phyloP scores from a whole-genome alignment of 805 yeast genomes.

The Kodamaea laetipori region DNA sequence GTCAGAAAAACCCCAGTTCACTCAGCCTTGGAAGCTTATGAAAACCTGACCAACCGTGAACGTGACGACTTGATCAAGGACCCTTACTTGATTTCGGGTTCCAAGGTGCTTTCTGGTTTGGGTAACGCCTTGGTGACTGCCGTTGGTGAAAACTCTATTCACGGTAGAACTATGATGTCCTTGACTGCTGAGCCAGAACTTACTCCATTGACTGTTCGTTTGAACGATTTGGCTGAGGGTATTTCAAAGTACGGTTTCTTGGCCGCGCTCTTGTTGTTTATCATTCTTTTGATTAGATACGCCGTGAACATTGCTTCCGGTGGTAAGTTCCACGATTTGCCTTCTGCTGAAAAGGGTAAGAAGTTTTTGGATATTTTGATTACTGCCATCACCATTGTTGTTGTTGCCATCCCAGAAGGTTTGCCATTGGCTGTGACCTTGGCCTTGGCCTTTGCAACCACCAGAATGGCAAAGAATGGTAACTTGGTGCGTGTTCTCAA shows the following conservation, averaged over 20 bases:
- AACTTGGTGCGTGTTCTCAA: conserved; percentile 91
- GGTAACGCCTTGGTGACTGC: conserved; percentile 87
- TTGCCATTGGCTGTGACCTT: conserved; percentile 95
- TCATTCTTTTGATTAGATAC: conserved; percentile 77
- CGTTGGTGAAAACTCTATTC: conserved; percentile 85
- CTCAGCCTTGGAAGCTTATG: conserved; percentile 36
- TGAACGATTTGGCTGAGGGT: conserved; percentile 83
- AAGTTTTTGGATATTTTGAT: conserved; percentile 82
- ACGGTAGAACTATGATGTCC: conserved; percentile 88
- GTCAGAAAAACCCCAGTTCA: conserved; percentile 66
- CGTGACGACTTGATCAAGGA: conserved; percentile 56
- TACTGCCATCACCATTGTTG: conserved; percentile 88
- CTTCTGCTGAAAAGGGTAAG: conserved; percentile 78
- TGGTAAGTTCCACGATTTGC: conserved; percentile 44
- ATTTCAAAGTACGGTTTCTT: conserved; percentile 92
- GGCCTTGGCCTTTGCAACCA: conserved; percentile 96
- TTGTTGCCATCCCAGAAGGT: conserved; percentile 99
- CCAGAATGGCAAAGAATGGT: conserved; percentile 96
- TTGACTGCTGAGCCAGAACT: conserved; percentile 73
- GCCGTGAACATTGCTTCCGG: conserved; percentile 59
- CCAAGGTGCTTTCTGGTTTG: conserved; percentile 82
- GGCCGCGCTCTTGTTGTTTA: conserved; percentile 79
- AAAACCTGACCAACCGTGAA: conserved; percentile 25
- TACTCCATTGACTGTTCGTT: conserved; percentile 86
- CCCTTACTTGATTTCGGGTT: conserved; percentile 87